A percentile compares a stretch with the other conserved stretches of the same genome.
Evolutionary conservation across 176 grass and related monocot species (phyloP).

Genomic region (Cenchrus fungigraminus): DNA sequence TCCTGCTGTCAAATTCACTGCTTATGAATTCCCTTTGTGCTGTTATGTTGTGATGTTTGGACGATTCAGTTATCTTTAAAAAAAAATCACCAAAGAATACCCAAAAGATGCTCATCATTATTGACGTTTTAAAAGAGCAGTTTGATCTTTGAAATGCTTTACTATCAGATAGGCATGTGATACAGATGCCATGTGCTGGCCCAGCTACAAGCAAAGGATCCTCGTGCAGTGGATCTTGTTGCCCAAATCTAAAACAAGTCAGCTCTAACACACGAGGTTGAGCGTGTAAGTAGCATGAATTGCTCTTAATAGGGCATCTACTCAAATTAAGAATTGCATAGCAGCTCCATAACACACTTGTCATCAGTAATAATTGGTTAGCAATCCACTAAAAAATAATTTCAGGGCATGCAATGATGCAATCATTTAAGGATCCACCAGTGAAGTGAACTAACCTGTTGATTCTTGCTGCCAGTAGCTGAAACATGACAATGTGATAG

Average conservation of each 20-base stretch:
- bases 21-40: neutral
- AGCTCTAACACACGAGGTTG: conserved; percentile 31
- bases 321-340: conserved; percentile 17
- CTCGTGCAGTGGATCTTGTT: conserved; percentile 45
- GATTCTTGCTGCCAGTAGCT: conserved; percentile 39
- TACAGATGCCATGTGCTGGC: conserved; percentile 31
- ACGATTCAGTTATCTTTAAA: neutral
- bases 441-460: conserved; percentile 34
- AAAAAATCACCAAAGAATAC: neutral
- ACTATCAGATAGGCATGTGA: conserved; percentile 24
- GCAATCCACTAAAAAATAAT: conserved; percentile 23
- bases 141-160: neutral
- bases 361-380: neutral
- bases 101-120: conserved; percentile 19
- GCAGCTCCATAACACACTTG: neutral
- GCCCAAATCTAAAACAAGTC: conserved; percentile 37
- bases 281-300: conserved; percentile 13
- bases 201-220: conserved; percentile 38
- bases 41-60: neutral
- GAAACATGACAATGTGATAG: conserved; percentile 39
- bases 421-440: neutral
- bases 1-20: neutral
- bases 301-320: conserved; percentile 11
- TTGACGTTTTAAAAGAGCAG: conserved; percentile 6
- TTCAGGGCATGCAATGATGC: conserved; percentile 15